A percentile compares a stretch with the other conserved stretches of the same genome.
Evolutionary conservation across 2,329 filamentous ascomycete genomes (phyloP).

Genomic region (Epichloe hybrida): DNA sequence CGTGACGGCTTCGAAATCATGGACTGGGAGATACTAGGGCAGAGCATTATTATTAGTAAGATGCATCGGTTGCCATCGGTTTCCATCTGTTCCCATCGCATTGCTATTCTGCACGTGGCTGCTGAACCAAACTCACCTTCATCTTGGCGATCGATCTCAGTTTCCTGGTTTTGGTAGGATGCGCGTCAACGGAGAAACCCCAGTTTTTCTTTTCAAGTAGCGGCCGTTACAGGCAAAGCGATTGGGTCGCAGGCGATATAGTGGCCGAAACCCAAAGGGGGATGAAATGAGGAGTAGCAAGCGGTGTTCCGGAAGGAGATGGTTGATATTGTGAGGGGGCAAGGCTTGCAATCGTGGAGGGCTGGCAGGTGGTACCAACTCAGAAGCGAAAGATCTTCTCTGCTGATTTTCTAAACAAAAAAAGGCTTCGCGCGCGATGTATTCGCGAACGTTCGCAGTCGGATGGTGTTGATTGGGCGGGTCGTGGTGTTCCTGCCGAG

Average conservation of each 20-base stretch:
- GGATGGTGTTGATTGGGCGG: neutral
- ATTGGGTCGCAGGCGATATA: neutral
- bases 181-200: neutral
- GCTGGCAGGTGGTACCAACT: too few relatives aligned
- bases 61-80: neutral
- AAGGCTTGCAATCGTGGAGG: too few relatives aligned
- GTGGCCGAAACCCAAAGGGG: neutral
- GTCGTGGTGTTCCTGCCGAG: neutral
- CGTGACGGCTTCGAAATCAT: constrained; percentile 82
- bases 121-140: constrained; percentile 20
- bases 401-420: too few relatives aligned
- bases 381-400: too few relatives aligned
- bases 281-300: neutral
- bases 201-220: too few relatives aligned
- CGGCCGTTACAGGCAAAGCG: neutral
- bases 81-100: too few relatives aligned
- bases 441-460: neutral
- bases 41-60: neutral
- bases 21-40: constrained; percentile 72
- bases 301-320: neutral
- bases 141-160: constrained; percentile 14
- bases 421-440: neutral
- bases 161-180: neutral
- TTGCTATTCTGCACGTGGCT: neutral
- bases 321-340: neutral